Base-by-base conservation (phyloP, 2,329 filamentous ascomycete species). In the Anisogramma anomala region DNA sequence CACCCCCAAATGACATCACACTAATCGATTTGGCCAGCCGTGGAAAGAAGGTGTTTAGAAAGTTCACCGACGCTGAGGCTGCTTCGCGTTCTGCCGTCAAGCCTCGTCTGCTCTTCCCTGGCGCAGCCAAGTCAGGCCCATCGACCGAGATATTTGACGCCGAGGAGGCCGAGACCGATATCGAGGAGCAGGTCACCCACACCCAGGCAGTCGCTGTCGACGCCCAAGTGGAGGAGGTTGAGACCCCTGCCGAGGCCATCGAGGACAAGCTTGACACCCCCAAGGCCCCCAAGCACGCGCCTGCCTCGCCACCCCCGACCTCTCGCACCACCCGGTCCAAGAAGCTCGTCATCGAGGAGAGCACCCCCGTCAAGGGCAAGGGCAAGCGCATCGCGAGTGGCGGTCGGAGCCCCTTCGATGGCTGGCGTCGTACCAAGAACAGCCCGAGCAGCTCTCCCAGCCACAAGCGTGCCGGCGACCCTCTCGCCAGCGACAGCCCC, bases 21-120 rank as follows among this genome's bases (percentile, higher is more conserved):
- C 45, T 44, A 37, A 42, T 36, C 10, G 13, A n/a, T 13, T 36
- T 35, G 37, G 40, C 17, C 47, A 87, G 82, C 67, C 84, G 84
- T 52, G 84, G 84, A 57, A 85, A 82, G 67, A 84, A 77, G 56
- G 68, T 84, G 42, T 86, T 85, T 64, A 77, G 79, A 58, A 82
- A 79, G 54, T 85, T 81, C 50, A 59, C 64, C 6, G 63, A 61
- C 0, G 50, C 66, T 22, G 58, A 63, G 34, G 62, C 62, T 33
- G 59, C 34, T 10, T 48, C 46, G 18, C 57, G 49, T 3, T 31
- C 39, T 18, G 26, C 33, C 22, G 45, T 87, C 55, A 80, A 82
- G 59, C 82, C 82, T 11, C 76, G 80, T 25, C 71, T 85, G 7
- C 70, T 88, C 6, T 88, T 85, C 61, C 74, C 77, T 3, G 9